Evolutionary conservation across 192 early-diverging fungal genomes (phyloP).

Genomic region (Coemansia sp.): DNA sequence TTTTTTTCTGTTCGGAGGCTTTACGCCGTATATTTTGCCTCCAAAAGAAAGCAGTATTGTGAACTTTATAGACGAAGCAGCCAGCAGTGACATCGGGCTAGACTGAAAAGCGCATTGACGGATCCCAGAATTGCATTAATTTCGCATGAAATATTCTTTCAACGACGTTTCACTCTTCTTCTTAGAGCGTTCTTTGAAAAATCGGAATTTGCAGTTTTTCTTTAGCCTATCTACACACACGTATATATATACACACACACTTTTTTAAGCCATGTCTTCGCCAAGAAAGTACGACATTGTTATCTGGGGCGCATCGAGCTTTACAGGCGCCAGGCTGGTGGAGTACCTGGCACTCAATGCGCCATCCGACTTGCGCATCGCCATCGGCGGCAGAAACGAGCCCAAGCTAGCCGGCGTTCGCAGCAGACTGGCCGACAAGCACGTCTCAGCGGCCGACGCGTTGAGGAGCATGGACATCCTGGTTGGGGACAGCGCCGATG

Average conservation of each 20-base stretch:
- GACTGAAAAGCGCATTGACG: too few species aligned
- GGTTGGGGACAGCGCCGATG: constrained; percentile 65
- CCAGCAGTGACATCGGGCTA: too few species aligned
- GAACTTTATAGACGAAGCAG: too few species aligned
- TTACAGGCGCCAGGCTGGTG: constrained; percentile 71
- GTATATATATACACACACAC: too few species aligned
- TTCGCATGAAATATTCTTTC: too few species aligned
- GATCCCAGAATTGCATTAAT: too few species aligned
- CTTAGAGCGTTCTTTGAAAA: too few species aligned
- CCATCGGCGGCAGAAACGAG: constrained; percentile 74
- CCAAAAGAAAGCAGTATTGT: too few species aligned
- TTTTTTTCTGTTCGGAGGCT: too few species aligned
- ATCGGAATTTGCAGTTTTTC: too few species aligned
- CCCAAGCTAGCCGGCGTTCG: constrained; percentile 63
- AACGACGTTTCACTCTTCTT: background rate
- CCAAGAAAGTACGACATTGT: background rate
- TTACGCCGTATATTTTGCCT: too few species aligned
- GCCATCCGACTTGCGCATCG: constrained; percentile 58
- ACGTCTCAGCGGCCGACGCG: constrained; percentile 15
- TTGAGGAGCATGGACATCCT: constrained; percentile 56
- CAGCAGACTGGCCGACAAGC: constrained; percentile 54
- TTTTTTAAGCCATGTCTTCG: background rate
- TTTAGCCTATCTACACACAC: too few species aligned
- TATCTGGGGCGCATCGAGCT: constrained; percentile 73
- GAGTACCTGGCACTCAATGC: constrained; percentile 61